Conservation (phyloP, 352 stramenopile genomes). For the Globisporangium spinosum region DNA sequence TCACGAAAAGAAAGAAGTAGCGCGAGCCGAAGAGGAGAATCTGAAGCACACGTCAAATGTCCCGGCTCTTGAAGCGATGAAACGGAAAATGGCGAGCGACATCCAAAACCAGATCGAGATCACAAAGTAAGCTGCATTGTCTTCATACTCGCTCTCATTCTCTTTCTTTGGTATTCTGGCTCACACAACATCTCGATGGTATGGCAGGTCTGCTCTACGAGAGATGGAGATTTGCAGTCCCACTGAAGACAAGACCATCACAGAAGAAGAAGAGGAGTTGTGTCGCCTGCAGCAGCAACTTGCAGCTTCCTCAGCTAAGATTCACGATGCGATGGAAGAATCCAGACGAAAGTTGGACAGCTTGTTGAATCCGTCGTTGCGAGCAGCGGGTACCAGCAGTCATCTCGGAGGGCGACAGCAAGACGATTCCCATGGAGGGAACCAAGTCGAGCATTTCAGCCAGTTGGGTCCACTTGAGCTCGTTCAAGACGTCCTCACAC, state of each 20-base stretch:
- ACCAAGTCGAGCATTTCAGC: too few species aligned
- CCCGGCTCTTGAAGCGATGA: slow-evolving; percentile 33
- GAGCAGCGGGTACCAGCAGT: too few species aligned
- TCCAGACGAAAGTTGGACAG: slow-evolving; percentile 13
- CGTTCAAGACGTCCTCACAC: too few species aligned
- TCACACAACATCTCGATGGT: background rate
- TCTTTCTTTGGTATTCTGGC: background rate
- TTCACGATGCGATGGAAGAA: slow-evolving; percentile 25
- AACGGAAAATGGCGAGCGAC: slow-evolving; percentile 30
- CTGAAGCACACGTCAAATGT: slow-evolving; percentile 26
- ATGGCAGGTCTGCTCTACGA: slow-evolving; percentile 27
- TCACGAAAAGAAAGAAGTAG: background rate
- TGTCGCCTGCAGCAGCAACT: slow-evolving; percentile 23
- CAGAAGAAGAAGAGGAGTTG: slow-evolving; percentile 24
- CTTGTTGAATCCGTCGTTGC: too few species aligned
- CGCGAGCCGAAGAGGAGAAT: background rate
- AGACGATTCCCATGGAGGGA: too few species aligned
- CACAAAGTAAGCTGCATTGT: slow-evolving; percentile 39
- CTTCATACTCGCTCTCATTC: background rate
- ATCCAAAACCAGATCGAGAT: slow-evolving; percentile 44
- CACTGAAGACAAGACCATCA: slow-evolving; percentile 14
- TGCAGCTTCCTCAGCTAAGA: slow-evolving; percentile 14
- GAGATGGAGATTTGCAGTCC: slow-evolving; percentile 35
- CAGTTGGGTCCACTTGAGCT: too few species aligned
- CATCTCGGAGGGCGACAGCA: too few species aligned